These are phyloP conservation scores for Amphicarpaea edgeworthii DNA, from an alignment of 306 rosid genomes.

Conservation along the genomic window DNA sequence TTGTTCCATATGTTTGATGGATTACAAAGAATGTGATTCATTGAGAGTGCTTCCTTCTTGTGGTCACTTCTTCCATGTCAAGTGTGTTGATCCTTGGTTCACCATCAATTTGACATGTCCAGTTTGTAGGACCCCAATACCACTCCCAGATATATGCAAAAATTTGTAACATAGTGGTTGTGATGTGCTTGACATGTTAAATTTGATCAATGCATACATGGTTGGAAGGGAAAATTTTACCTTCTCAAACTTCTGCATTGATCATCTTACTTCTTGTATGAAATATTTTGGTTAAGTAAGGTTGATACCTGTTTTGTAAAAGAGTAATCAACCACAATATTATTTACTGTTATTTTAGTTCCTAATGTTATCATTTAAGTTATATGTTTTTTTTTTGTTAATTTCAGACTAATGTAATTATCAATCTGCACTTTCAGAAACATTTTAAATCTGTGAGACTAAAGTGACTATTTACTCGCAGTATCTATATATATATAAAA, in stretches of 20 bases:
- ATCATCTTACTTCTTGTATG: background rate
- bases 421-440: no score
- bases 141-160: background rate
- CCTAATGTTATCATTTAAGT: background rate
- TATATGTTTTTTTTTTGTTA: no score
- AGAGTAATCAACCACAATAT: background rate
- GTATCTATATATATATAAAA: background rate
- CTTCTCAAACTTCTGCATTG: background rate
- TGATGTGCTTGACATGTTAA: background rate
- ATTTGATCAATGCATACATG: background rate
- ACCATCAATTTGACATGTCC: slow-evolving; percentile 62
- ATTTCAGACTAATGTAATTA: no score
- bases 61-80: slow-evolving; percentile 64
- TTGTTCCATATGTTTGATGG: slow-evolving; percentile 60
- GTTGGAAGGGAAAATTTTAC: background rate
- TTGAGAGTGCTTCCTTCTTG: slow-evolving; percentile 61
- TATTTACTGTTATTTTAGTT: no score
- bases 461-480: no score
- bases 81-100: slow-evolving; percentile 69
- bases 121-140: slow-evolving; percentile 49
- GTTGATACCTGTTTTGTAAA: background rate
- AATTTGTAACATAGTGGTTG: background rate
- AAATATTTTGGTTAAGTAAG: background rate
- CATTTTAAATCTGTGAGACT: no score
- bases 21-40: slow-evolving; percentile 60